Conservation (phyloP, 106 monocot genomes). For the Acorus gramineus region DNA sequence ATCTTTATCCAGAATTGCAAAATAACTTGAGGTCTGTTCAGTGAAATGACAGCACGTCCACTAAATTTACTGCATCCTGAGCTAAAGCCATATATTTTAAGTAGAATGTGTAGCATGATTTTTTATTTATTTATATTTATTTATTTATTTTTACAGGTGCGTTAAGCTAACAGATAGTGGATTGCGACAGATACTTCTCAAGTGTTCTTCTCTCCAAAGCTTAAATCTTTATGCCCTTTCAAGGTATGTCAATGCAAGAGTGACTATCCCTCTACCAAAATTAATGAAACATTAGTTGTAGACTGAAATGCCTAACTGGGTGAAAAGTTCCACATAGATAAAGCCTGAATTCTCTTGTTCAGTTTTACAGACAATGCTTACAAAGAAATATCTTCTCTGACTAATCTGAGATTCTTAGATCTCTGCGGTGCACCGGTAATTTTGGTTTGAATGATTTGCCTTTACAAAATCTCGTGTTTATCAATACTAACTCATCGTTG, state of each 20-base stretch:
- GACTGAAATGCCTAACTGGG: too few relatives aligned
- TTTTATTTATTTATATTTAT: neutral
- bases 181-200: slow-evolving; percentile 43
- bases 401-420: slow-evolving; percentile 57
- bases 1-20: too few relatives aligned
- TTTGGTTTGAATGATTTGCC: neutral
- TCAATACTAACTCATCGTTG: slow-evolving; percentile 1
- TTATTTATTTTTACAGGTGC: slow-evolving; percentile 42
- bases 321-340: neutral
- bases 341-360: slow-evolving; percentile 13
- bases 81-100: too few relatives aligned
- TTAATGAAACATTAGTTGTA: too few relatives aligned
- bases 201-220: slow-evolving; percentile 49
- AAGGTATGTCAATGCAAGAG: slow-evolving; percentile 27
- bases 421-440: slow-evolving; percentile 90
- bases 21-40: too few relatives aligned
- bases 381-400: slow-evolving; percentile 41
- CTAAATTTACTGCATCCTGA: too few relatives aligned
- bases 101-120: too few relatives aligned
- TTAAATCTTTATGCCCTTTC: slow-evolving; percentile 95
- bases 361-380: slow-evolving; percentile 80
- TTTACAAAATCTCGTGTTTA: neutral
- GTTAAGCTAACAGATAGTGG: slow-evolving; percentile 78
- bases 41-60: too few relatives aligned
- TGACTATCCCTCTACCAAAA: too few relatives aligned